phyloP scores from a whole-genome alignment of 768 basidiomycete species.

The Erythrobasidium yunnanense region DNA sequence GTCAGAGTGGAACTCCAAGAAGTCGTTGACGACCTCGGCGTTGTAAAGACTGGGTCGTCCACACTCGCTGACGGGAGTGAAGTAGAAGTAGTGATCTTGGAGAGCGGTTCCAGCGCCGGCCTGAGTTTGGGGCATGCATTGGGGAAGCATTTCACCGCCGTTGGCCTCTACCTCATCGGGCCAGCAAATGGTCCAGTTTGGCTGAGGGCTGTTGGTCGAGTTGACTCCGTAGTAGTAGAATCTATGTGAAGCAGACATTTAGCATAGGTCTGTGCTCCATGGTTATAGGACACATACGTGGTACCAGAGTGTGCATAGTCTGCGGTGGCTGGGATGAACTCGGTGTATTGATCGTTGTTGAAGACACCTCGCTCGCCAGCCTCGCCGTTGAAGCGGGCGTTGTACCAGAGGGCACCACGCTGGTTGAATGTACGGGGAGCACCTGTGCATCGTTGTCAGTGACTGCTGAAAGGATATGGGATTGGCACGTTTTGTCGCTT shows the following conservation, averaged over 20 bases:
- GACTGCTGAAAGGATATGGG: background rate
- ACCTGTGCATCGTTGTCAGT: background rate
- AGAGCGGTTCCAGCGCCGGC: background rate
- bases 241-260: background rate
- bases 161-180: background rate
- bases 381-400: constrained; percentile 28
- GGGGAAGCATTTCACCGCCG: background rate
- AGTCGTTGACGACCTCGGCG: background rate
- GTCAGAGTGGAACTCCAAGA: constrained; percentile 4
- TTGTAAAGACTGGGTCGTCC: background rate
- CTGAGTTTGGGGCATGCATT: background rate
- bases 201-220: constrained; percentile 12
- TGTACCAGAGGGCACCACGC: constrained; percentile 25
- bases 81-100: constrained; percentile 21
- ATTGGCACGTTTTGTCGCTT: background rate
- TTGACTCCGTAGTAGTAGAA: constrained; percentile 28
- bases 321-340: constrained; percentile 24
- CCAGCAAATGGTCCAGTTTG: constrained; percentile 30
- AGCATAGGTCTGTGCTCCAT: no score
- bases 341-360: constrained; percentile 19
- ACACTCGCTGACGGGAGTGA: constrained; percentile 17
- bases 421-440: constrained; percentile 23
- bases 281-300: no score
- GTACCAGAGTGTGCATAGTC: constrained; percentile 29
- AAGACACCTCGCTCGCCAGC: constrained; percentile 30